Base-by-base conservation (phyloP, 2,329 filamentous ascomycete genomes). In the Paecilomyces sp. region DNA sequence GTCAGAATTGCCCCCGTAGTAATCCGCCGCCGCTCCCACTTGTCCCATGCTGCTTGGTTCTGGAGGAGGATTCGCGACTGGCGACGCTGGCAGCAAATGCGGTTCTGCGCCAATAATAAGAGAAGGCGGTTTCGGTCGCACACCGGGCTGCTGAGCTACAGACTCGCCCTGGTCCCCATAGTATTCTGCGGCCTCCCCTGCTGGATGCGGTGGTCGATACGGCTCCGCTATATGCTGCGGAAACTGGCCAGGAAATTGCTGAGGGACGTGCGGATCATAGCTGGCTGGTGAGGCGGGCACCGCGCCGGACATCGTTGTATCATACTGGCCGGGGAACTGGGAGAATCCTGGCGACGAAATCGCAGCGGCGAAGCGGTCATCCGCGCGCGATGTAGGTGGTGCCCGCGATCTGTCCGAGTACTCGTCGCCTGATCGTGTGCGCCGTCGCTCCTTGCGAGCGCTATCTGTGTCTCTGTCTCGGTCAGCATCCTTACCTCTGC, bases 151-250 rank as follows among this genome's bases (percentile, higher is more conserved):
- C 12, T 76, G 69, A 9, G 75, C 68, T 1, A 88, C 84, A 18
- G 83, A 86, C 67, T 87, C 76, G 11, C 85, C 85, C 65, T 84
- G 80, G 67, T 87, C 85, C 52, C 81, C 79, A 68, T 87, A 88
- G 69, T 85, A 88, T 34, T 86, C 83, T 15, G 85, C 80, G 5
- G 84, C 84, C 36, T 78, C 77, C 33, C 85, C 85, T 57, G 79
- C 79, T 22, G 78, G 76, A 50, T 77, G 69, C 59, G 74, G 72
- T 57, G 79, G 78, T 58, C 76, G 72, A 65, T 79, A 82, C 52
- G 82, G 77, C 55, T 74, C 69, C 9, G 81, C 65, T 61, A 72
- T 79, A 11, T 74, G 70, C 5, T 70, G 62, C 15, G 82, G 80
- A 59, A 83, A 77, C 67, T 85, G 83, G 55, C 83, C 83, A 5